Evolutionary conservation across 2,329 filamentous ascomycete species (phyloP), one percentile per base, ranked within the genome.

Genomic region (Juglanconis sp.): DNA sequence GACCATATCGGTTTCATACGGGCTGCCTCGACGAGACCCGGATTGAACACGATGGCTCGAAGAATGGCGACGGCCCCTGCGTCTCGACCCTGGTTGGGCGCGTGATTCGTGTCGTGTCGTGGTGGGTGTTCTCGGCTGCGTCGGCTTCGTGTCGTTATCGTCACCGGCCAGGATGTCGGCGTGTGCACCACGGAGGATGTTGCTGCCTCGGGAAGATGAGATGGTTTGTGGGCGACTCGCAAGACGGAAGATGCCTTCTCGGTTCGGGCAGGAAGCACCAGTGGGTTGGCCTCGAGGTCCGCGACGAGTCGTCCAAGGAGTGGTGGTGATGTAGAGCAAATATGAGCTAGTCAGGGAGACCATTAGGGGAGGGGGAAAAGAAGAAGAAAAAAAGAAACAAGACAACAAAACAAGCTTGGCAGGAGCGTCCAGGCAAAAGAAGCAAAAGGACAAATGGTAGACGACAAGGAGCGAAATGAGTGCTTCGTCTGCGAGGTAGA

Each of bases 1-100:
- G 46, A 65, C 68, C 70, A 72, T 71, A 57, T 65, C 68, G 66
- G 57, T 61, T 66, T 70, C 69, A 70, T 72, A 65, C 66, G 65
- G 31, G 51, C 54, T 54, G 38, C 31, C 50, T 59, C 34, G 52
- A 38, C 40, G 42, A 50, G 17, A 30, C 31, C 31, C 30, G 36
- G 46, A 46, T 36, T 55, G 24, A 24, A 24, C 53, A 55, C 34
- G 46, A 50, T 56, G 24, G 44, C 46, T 56, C 30, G 53, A 38
- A 30, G 24, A 30, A 11, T 5, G 5, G 24, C 24, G 47, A 34
- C 13, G 31, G 47, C 3, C 24, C 24, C 15, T 42, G 48, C 35
- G n/a, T 40, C 40, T 55, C 60, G 62, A 49, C 13, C 24, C 24
- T 24, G 24, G 24, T 24, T 24, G 24, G 24, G 2, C 24, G 24